Conservation (phyloP, 2,329 filamentous ascomycete genomes). For the Fusarium equiseti region DNA sequence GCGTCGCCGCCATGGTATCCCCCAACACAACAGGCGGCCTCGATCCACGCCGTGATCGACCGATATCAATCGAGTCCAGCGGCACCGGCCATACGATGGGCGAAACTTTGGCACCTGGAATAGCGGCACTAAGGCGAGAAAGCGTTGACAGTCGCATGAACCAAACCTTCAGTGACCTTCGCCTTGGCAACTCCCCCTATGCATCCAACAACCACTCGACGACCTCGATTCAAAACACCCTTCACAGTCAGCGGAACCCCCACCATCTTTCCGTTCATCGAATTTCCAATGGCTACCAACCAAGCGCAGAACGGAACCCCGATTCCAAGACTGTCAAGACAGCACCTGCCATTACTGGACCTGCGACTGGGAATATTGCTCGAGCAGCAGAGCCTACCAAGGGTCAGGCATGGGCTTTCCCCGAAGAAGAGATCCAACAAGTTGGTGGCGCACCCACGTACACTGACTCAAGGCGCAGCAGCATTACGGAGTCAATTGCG, state of each 20-base stretch:
- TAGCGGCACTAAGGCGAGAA: slow-evolving; percentile 70
- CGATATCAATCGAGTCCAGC: slow-evolving; percentile 54
- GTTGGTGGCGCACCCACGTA: slow-evolving; percentile 62
- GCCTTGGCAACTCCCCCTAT: slow-evolving; percentile 76
- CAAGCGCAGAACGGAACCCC: slow-evolving; percentile 68
- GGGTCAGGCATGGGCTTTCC: slow-evolving; percentile 87
- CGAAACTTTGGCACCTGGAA: slow-evolving; percentile 57
- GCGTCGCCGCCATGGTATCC: slow-evolving; percentile 74
- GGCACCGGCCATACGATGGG: slow-evolving; percentile 49
- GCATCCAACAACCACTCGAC: slow-evolving; percentile 82
- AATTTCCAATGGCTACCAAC: slow-evolving; percentile 75
- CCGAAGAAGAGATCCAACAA: slow-evolving; percentile 74
- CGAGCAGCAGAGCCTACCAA: slow-evolving; percentile 83
- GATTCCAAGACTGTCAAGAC: slow-evolving; percentile 70
- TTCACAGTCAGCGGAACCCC: slow-evolving; percentile 75
- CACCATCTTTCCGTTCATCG: slow-evolving; percentile 67
- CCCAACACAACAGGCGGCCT: slow-evolving; percentile 63
- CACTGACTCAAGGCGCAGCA: slow-evolving; percentile 77
- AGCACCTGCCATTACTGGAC: slow-evolving; percentile 82
- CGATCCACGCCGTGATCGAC: slow-evolving; percentile 58
- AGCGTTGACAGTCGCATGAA: slow-evolving; percentile 86
- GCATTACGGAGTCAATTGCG: slow-evolving; percentile 80
- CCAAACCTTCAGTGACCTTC: slow-evolving; percentile 76
- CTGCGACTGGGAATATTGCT: slow-evolving; percentile 72
- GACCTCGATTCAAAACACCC: slow-evolving; percentile 77